Percentiles rank a stretch among this genome's conserved stretches.
These are phyloP conservation scores for Pholiota microspora DNA, from an alignment of 768 basidiomycete genomes.

Conservation along the genomic window DNA sequence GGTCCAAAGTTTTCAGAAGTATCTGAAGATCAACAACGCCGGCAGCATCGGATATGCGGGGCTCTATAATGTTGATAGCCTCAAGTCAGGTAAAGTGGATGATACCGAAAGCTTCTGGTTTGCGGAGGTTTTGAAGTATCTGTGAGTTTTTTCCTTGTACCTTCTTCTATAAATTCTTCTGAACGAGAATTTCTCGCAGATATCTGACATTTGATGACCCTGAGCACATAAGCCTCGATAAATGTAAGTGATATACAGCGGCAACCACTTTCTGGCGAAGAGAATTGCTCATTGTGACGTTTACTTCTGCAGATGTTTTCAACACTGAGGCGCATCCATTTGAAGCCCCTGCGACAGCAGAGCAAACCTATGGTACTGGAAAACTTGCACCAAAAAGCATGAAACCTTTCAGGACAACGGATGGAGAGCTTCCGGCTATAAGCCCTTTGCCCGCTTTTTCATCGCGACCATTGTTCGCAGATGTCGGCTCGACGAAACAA, in stretches of 20 bases:
- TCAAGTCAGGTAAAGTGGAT: slow-evolving; percentile 41
- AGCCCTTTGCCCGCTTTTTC: background rate
- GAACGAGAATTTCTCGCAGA: too few species aligned
- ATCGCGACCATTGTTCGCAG: too few species aligned
- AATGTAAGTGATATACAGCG: slow-evolving; percentile 42
- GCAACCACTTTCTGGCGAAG: background rate
- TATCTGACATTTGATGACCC: slow-evolving; percentile 79
- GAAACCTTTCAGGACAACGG: background rate
- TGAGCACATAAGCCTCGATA: slow-evolving; percentile 57
- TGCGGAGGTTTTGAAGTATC: slow-evolving; percentile 74
- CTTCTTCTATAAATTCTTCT: too few species aligned
- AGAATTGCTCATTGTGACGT: background rate
- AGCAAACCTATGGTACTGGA: background rate
- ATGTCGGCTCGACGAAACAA: too few species aligned
- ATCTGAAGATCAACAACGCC: slow-evolving; percentile 31
- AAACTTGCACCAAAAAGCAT: background rate
- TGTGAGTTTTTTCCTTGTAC: slow-evolving; percentile 41
- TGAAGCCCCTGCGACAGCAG: slow-evolving; percentile 40
- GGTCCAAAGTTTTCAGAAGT: slow-evolving; percentile 56
- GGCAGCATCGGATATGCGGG: slow-evolving; percentile 60
- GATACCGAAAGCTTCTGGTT: slow-evolving; percentile 72
- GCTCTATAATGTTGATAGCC: slow-evolving; percentile 53
- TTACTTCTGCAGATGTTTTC: slow-evolving; percentile 45
- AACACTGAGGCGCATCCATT: slow-evolving; percentile 76
- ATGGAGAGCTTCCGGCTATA: background rate